Percentiles rank a stretch among this genome's conserved stretches.
phyloP scores from a whole-genome alignment of 2,329 filamentous ascomycete species.

The Hymenoscyphus salicellus region DNA sequence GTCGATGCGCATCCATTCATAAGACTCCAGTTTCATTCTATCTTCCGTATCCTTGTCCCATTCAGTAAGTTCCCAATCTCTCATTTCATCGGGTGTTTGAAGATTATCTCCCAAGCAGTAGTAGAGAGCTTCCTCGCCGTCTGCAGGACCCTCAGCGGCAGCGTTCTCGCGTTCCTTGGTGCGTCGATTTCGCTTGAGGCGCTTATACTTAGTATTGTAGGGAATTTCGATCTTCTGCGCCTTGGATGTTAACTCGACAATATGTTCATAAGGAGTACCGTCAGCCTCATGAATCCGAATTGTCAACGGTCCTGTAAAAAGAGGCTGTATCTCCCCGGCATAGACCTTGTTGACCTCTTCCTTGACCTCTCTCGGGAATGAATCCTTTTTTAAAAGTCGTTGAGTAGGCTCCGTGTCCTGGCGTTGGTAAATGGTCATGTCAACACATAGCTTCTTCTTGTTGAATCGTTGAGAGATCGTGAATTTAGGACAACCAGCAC shows the following conservation, averaged over 20 bases:
- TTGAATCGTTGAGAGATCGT: slow-evolving; percentile 88
- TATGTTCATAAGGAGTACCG: slow-evolving; percentile 96
- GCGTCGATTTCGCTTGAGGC: slow-evolving; percentile 81
- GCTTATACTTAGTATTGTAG: slow-evolving; percentile 99
- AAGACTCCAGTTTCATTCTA: slow-evolving; percentile 91
- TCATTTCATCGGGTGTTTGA: slow-evolving; percentile 74
- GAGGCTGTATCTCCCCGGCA: slow-evolving; percentile 66
- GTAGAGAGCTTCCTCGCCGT: slow-evolving; percentile 72
- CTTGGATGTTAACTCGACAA: slow-evolving; percentile 88
- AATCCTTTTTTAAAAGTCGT: slow-evolving; percentile 61
- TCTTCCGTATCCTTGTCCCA: slow-evolving; percentile 88
- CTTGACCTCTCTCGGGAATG: slow-evolving; percentile 81
- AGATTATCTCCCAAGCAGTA: slow-evolving; percentile 93
- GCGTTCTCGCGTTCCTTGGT: slow-evolving; percentile 74
- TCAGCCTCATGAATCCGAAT: slow-evolving; percentile 97
- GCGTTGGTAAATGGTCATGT: slow-evolving; percentile 81
- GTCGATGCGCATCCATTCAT: slow-evolving; percentile 98
- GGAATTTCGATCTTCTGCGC: slow-evolving; percentile 87
- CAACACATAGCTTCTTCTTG: slow-evolving; percentile 93
- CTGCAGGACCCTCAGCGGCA: slow-evolving; percentile 60
- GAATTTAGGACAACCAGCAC: slow-evolving; percentile 85
- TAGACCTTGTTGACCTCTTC: slow-evolving; percentile 71
- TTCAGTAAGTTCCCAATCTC: slow-evolving; percentile 80
- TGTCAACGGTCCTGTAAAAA: slow-evolving; percentile 95
- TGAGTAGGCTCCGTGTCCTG: slow-evolving; percentile 49